Evolutionary conservation across 1,284 basidiomycete species (phyloP).

Genomic region (Puccinia sorghi): DNA sequence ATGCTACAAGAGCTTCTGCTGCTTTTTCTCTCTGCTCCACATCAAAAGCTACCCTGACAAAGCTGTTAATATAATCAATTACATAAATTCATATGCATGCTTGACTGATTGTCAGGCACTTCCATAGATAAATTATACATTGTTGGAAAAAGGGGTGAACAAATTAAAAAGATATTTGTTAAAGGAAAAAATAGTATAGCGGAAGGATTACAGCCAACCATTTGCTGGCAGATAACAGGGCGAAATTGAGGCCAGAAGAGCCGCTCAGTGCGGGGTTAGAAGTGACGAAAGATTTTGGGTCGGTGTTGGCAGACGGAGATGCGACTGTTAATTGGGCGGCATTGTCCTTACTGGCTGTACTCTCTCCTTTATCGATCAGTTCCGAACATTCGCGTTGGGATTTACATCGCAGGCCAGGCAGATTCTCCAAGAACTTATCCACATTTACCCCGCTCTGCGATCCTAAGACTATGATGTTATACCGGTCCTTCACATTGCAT

Average conservation of each 20-base stretch:
- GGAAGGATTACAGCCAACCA: background rate
- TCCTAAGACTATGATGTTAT: slow-evolving; percentile 13
- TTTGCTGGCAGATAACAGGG: background rate
- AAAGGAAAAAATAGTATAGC: background rate
- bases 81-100: too few species aligned
- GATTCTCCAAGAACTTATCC: slow-evolving; percentile 18
- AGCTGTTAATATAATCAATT: too few species aligned
- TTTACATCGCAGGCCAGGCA: slow-evolving; percentile 12
- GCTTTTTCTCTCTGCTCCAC: too few species aligned
- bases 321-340: background rate
- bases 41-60: too few species aligned
- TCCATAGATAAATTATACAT: background rate
- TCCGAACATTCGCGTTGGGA: slow-evolving; percentile 5
- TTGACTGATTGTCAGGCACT: too few species aligned
- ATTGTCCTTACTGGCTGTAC: background rate
- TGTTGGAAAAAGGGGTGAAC: background rate
- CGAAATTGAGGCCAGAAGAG: background rate
- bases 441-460: slow-evolving; percentile 18
- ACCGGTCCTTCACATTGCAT: background rate
- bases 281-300: slow-evolving; percentile 3
- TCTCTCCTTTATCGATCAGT: background rate
- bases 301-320: background rate
- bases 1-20: too few species aligned
- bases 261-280: slow-evolving; percentile 4
- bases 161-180: too few species aligned